Conservation (phyloP, 2,329 filamentous ascomycete species). For the Acephala macrosclerotiorum region DNA sequence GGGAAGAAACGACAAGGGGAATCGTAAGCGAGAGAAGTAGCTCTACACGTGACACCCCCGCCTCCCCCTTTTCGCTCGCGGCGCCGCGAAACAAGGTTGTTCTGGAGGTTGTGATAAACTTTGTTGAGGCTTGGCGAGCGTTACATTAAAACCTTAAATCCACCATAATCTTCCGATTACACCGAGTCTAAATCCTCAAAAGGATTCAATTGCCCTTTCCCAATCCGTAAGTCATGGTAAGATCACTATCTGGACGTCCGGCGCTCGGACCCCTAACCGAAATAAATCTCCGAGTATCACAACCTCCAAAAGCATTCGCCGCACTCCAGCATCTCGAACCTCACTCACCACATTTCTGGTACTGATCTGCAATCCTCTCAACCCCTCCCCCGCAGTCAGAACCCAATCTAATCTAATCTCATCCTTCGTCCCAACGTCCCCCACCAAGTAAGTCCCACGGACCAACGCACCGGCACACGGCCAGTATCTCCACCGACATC, state of each 20-base stretch:
- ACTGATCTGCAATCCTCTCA: no score
- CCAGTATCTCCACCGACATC: constrained; percentile 6
- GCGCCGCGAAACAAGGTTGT: no score
- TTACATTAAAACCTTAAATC: neutral
- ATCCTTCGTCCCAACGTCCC: neutral
- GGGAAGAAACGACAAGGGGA: neutral
- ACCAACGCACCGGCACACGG: neutral
- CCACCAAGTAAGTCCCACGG: neutral
- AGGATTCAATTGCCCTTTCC: neutral
- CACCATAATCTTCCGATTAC: neutral
- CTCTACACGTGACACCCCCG: neutral
- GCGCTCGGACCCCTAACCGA: constrained; percentile 3
- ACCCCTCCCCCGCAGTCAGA: neutral
- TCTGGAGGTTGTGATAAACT: no score
- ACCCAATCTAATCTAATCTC: neutral
- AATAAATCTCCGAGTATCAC: constrained; percentile 1
- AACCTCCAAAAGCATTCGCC: neutral
- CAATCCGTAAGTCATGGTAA: neutral
- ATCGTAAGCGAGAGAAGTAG: neutral
- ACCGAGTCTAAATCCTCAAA: neutral
- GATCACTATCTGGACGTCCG: neutral
- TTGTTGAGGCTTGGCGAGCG: no score
- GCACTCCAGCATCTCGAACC: neutral
- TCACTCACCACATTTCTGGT: neutral
- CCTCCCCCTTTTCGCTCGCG: no score